A percentile compares a stretch with the other conserved stretches of the same genome.
Conservation (phyloP, 352 stramenopile genomes). For the Pythium rishiriense region DNA sequence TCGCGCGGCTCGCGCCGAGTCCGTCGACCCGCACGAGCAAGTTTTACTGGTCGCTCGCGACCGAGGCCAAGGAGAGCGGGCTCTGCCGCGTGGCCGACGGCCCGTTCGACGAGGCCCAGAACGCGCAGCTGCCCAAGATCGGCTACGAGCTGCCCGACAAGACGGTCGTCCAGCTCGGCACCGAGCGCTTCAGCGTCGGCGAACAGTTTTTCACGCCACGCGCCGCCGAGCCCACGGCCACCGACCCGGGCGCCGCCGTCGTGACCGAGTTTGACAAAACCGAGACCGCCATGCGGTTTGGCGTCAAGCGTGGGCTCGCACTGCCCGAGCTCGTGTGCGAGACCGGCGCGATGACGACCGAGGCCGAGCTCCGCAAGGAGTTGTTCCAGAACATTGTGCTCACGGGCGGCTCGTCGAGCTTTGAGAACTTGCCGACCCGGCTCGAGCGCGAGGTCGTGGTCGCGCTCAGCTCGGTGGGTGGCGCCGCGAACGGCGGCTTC, state of each 20-base stretch:
- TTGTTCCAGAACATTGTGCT: conserved; percentile 84
- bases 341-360: conserved; percentile 54
- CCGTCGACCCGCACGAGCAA: not conserved
- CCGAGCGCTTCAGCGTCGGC: conserved; percentile 86
- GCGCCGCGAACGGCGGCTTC: conserved; percentile 14
- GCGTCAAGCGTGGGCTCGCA: conserved; percentile 38
- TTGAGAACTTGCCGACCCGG: conserved; percentile 71
- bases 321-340: conserved; percentile 72
- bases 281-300: conserved; percentile 6
- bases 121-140: conserved; percentile 72
- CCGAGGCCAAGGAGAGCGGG: conserved; percentile 75
- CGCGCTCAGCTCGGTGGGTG: conserved; percentile 36
- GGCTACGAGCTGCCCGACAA: conserved; percentile 84
- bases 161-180: conserved; percentile 78
- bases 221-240: not conserved
- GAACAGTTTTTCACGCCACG: conserved; percentile 84
- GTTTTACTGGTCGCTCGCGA: conserved; percentile 53
- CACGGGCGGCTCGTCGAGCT: conserved; percentile 77
- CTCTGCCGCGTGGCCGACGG: conserved; percentile 72
- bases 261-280: conserved; percentile 14
- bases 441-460: conserved; percentile 78
- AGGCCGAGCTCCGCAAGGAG: conserved; percentile 77
- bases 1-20: conserved; percentile 11
- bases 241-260: not conserved
- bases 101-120: conserved; percentile 70